Evolutionary conservation across 2,329 filamentous ascomycete genomes (phyloP).

Genomic region (Plectosphaerella sp.): DNA sequence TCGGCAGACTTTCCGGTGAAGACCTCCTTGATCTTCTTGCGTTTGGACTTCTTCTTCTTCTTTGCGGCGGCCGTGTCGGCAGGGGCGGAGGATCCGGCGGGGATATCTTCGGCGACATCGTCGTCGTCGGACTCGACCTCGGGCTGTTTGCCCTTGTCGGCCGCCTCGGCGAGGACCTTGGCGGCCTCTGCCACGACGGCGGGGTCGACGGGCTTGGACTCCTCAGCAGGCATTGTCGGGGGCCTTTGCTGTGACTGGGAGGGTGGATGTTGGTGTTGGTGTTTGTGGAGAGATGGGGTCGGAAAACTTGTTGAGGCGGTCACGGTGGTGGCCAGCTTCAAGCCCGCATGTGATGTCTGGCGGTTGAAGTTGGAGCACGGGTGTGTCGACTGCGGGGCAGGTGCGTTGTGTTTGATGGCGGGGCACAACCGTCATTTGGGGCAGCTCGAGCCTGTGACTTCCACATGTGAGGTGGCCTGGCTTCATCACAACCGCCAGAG

Average conservation of each 20-base stretch:
- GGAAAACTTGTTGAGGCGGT: too few species aligned
- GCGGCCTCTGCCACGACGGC: slow-evolving; percentile 39
- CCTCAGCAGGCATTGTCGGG: slow-evolving; percentile 44
- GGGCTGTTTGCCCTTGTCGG: slow-evolving; percentile 37
- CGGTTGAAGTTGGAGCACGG: too few species aligned
- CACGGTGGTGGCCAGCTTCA: too few species aligned
- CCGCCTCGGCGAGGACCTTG: slow-evolving; percentile 30
- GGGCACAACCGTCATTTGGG: too few species aligned
- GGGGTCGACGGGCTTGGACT: slow-evolving; percentile 59
- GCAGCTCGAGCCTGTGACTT: too few species aligned
- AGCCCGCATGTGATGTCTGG: too few species aligned
- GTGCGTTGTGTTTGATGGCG: too few species aligned
- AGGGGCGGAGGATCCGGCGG: slow-evolving; percentile 32
- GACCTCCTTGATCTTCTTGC: slow-evolving; percentile 53
- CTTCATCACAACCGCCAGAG: too few species aligned
- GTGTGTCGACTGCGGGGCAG: too few species aligned
- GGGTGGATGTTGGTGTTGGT: background rate
- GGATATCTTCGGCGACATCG: slow-evolving; percentile 29
- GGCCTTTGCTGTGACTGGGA: background rate
- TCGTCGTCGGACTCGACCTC: slow-evolving; percentile 46
- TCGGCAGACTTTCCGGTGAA: slow-evolving; percentile 21
- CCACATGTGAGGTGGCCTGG: too few species aligned
- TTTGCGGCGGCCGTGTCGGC: slow-evolving; percentile 27
- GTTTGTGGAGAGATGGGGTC: too few species aligned
- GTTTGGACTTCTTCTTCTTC: slow-evolving; percentile 62